Evolutionary conservation across 345 rosid species (phyloP).

Genomic region (Capsella bursapastoris): DNA sequence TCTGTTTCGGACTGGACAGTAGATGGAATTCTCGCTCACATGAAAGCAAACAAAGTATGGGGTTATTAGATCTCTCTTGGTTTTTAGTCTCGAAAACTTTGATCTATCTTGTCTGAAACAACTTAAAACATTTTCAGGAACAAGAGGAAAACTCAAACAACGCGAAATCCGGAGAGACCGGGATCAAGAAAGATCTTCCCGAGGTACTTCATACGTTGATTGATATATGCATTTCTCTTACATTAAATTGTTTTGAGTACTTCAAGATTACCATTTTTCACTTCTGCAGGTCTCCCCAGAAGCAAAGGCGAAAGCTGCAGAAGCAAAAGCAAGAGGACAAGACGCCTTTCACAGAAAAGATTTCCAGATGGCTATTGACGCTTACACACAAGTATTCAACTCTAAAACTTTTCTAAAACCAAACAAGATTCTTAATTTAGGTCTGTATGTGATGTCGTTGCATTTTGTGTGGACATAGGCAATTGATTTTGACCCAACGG

Average conservation of each 20-base stretch:
- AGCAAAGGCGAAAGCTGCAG: constrained; percentile 78
- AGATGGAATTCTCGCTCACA: constrained; percentile 66
- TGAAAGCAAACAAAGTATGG: constrained; percentile 58
- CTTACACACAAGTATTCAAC: constrained; percentile 75
- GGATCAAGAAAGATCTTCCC: constrained; percentile 54
- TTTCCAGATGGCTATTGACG: constrained; percentile 63
- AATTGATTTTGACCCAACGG: constrained; percentile 79
- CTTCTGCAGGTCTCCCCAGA: constrained; percentile 70
- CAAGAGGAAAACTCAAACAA: constrained; percentile 47
- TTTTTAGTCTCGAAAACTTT: not conserved
- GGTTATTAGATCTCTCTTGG: constrained; percentile 37
- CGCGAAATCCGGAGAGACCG: constrained; percentile 39
- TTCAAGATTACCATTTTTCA: not conserved
- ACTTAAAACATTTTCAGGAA: constrained; percentile 50
- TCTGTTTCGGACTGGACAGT: constrained; percentile 74
- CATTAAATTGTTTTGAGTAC: not conserved
- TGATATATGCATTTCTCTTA: not conserved
- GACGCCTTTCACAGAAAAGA: constrained; percentile 76
- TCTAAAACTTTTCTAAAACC: constrained; percentile 9
- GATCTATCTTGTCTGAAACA: not conserved
- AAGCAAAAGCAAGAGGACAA: constrained; percentile 92
- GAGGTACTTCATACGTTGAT: constrained; percentile 51
- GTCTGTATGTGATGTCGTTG: constrained; percentile 9
- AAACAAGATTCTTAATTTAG: not conserved
- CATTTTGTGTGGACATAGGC: constrained; percentile 58